Base-by-base conservation (phyloP, 176 grass and related monocot genomes). In the Thalia dealbata region DNA sequence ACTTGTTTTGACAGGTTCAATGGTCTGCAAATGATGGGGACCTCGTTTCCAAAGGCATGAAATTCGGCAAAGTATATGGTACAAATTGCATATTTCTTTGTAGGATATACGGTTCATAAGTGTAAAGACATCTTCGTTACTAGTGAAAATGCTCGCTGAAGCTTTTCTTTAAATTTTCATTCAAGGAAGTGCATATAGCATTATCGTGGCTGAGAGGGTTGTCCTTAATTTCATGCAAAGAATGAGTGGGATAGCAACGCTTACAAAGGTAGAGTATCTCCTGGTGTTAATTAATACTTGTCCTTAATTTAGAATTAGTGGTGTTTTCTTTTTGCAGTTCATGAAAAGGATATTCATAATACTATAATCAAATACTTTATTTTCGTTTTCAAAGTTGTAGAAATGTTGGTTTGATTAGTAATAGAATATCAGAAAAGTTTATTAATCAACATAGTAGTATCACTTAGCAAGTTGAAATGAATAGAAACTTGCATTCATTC, bases 161-260 rank as follows among this genome's bases (percentile, higher is more conserved):
- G 50, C 12, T 61, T 69, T 81, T 14, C 59, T 69, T 61, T 62
- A 22, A 24, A 67, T 73, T 19, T 72, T 70, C 67, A 66, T 67
- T 61, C 30, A 82, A 92, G 95, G 95, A 29, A 86, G 87, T 75
- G 95, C 95, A 28, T 72, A 73, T 30, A 97, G 74, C 75, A 97
- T 97, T 28, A 92, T 97, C 26, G 76, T 97, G 64, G 95, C 90
- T 32, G 95, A 97, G 81, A 86, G 95, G 63, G 87, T 97, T 61
- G 95, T 86, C 61, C 95, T 97, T 52, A 97, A 97, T 79, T 97
- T 97, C 77, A 97, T 97, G 87, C 93, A 97, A 86, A 92, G 93
- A 69, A 97, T 92, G 93, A 97, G 93, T 68, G 93, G 93, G 68
- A 97, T 92, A 56, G 93, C 93, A 12, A 97, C 93, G 59, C 79